phyloP scores from a whole-genome alignment of 495 filamentous ascomycete species.

The Penicillium macrosclerotiorum region DNA sequence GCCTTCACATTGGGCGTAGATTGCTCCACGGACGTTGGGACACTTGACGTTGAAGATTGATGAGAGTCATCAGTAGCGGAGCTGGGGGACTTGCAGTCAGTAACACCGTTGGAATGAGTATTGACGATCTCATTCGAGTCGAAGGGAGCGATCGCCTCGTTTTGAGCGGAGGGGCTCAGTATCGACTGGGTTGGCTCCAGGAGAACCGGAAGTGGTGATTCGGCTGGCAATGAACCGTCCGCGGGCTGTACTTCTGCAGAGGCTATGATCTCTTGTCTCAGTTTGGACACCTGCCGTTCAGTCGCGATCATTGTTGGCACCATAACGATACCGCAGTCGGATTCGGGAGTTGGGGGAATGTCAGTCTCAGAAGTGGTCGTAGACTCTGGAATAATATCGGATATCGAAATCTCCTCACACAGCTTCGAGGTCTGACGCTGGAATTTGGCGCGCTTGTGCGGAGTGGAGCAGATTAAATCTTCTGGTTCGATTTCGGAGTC shows the following conservation, averaged over 20 bases:
- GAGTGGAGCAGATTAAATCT: conserved; percentile 27
- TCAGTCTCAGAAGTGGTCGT: conserved; percentile 16
- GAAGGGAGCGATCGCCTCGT: not conserved
- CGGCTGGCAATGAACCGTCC: no score
- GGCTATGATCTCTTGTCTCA: conserved; percentile 16
- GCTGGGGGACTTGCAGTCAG: conserved; percentile 30
- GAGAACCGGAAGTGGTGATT: conserved; percentile 6
- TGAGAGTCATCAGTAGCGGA: conserved; percentile 38
- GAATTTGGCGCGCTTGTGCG: conserved; percentile 39
- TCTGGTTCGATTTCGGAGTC: conserved; percentile 38
- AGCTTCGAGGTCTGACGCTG: conserved; percentile 39
- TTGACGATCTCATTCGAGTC: conserved; percentile 3
- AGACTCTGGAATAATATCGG: conserved; percentile 25
- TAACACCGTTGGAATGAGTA: conserved; percentile 6
- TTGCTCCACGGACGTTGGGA: conserved; percentile 39
- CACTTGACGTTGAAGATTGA: conserved; percentile 36
- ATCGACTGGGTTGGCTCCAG: not conserved
- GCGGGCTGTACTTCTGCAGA: conserved; percentile 5
- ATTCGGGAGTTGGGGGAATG: conserved; percentile 11
- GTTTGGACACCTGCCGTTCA: conserved; percentile 14
- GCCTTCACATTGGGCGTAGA: conserved; percentile 23
- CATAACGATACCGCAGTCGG: conserved; percentile 3
- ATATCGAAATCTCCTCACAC: conserved; percentile 37
- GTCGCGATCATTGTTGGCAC: not conserved
- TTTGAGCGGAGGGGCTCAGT: not conserved